These are phyloP conservation scores for Polysphondylium violaceum DNA, from an alignment of 78 protist species.

Conservation along the genomic window DNA sequence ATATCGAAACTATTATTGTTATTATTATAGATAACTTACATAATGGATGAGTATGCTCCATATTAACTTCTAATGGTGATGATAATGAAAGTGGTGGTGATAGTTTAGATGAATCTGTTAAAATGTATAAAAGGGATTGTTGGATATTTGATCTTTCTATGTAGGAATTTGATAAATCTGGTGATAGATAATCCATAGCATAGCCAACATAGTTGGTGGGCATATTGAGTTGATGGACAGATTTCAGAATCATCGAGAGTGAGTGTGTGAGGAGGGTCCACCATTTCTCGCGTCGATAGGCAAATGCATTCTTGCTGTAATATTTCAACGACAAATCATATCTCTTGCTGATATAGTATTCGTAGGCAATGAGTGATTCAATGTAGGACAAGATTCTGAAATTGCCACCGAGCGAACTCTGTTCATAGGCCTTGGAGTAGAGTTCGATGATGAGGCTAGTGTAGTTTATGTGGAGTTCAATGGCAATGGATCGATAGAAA, in stretches of 20 bases:
- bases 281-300: conserved; percentile 80
- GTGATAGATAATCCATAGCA: conserved; percentile 69
- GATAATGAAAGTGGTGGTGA: conserved; percentile 27
- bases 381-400: conserved; percentile 42
- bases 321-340: conserved; percentile 41
- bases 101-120: conserved; percentile 36
- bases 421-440: conserved; percentile 18
- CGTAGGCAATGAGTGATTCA: conserved; percentile 69
- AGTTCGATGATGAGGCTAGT: conserved; percentile 11
- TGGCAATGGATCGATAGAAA: conserved; percentile 22
- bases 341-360: conserved; percentile 44
- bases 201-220: conserved; percentile 62
- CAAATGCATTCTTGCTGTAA: conserved; percentile 62
- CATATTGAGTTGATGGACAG: conserved; percentile 35
- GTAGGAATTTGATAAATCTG: conserved; percentile 19
- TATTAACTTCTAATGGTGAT: conserved; percentile 43
- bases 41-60: conserved; percentile 78
- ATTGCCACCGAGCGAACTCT: conserved; percentile 5
- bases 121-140: conserved; percentile 7
- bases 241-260: conserved; percentile 45
- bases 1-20: background rate
- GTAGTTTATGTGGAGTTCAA: conserved; percentile 36
- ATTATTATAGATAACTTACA: conserved; percentile 19
- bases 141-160: conserved; percentile 38
- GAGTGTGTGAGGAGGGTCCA: conserved; percentile 57